Base-by-base conservation (phyloP, 495 filamentous ascomycete species). In the Immersiella caudata region DNA sequence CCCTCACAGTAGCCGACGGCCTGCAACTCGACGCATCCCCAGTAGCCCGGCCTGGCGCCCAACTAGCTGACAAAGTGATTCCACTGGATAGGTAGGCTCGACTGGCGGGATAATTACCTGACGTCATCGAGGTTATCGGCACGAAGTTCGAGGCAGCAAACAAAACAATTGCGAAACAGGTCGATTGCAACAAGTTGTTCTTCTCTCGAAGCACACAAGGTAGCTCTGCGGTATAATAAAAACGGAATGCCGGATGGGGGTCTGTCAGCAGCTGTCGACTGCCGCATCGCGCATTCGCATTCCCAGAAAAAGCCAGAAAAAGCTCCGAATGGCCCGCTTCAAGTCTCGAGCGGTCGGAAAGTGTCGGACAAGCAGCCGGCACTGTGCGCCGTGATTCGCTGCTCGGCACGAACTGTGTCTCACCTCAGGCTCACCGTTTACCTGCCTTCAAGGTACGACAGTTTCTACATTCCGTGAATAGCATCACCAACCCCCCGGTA, bases 251-350 rank as follows among this genome's bases (percentile, higher is more conserved):
- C 40, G 40, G 40, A 46, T 18, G 16, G 14, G 40, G 40, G 40
- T 12, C 11, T 46, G 40, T 14, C 40, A 46, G 9, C 40, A 46
- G 40, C 40, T 14, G 40, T 12, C 16, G 40, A 46, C 40, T 46
- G 40, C 40, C 40, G 40, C 40, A 46, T 46, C 40, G 11, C 11
- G 40, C 40, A 5, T 2, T 46, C 40, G 40, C 46, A 26, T 22
- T 3, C 29, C 60, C 52, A 65, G 63, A 65, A 65, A 65, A 65
- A 65, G 63, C 60, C 52, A 65, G 63, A 65, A 65, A 65, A 65
- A 65, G 63, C 35, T 22, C 63, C 63, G 63, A 65, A 58, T 65
- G 63, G 63, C 51, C 63, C 50, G 63, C 63, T 57, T n/a, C 29
- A 35, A 8, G 26, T 20, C 20, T 29, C 52, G 26, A 11, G 20